Evolutionary conservation across 2,329 filamentous ascomycete species (phyloP).

Genomic region (Paecilomyces niveus): DNA sequence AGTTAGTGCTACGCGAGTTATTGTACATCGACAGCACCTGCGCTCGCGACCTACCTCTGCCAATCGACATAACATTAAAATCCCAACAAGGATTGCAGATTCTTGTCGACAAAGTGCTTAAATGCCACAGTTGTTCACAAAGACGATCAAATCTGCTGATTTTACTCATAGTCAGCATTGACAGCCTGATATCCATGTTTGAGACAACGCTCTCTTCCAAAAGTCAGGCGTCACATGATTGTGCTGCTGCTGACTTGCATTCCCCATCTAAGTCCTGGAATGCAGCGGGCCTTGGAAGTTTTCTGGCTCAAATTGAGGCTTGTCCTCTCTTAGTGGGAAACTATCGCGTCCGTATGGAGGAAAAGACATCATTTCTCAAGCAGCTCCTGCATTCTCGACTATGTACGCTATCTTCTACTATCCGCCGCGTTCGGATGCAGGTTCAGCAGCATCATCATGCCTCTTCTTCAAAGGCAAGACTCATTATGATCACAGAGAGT

Average conservation of each 20-base stretch:
- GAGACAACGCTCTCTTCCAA: slow-evolving; percentile 7
- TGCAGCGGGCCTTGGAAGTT: slow-evolving; percentile 1
- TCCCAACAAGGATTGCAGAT: slow-evolving; percentile 21
- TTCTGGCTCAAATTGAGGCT: slow-evolving; percentile 16
- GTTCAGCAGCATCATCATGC: slow-evolving; percentile 16
- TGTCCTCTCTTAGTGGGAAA: slow-evolving; percentile 20
- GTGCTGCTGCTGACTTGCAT: not conserved
- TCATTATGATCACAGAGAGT: slow-evolving; percentile 25
- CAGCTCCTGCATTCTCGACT: slow-evolving; percentile 19
- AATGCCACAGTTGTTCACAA: slow-evolving; percentile 19
- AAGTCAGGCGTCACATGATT: not conserved
- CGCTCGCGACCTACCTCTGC: slow-evolving; percentile 9
- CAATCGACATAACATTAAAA: slow-evolving; percentile 19
- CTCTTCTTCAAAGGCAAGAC: slow-evolving; percentile 13
- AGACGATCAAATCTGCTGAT: slow-evolving; percentile 20
- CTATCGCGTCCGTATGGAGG: slow-evolving; percentile 18
- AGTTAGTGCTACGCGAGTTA: not conserved
- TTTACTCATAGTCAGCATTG: slow-evolving; percentile 22
- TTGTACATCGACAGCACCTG: not conserved
- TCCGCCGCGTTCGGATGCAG: slow-evolving; percentile 19
- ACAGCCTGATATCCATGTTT: slow-evolving; percentile 18
- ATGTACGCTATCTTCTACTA: slow-evolving; percentile 18
- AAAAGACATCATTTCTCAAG: slow-evolving; percentile 19
- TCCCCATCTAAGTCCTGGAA: not conserved
- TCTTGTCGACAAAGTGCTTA: slow-evolving; percentile 21